Base-by-base conservation (phyloP, 257 asterid species). In the Salvia hispanica region DNA sequence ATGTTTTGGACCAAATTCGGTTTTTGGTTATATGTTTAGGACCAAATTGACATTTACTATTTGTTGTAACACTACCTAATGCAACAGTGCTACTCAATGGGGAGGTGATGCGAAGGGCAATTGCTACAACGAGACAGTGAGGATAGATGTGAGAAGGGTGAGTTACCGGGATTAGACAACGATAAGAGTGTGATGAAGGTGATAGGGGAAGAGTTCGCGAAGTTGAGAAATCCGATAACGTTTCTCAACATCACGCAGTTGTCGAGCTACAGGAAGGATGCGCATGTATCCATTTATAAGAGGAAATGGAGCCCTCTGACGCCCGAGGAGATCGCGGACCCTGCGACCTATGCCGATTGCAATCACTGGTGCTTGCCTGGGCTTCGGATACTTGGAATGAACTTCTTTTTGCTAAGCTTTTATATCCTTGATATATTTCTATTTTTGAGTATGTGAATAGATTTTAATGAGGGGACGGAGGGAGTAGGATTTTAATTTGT, bases 281-380 rank as follows among this genome's bases (percentile, higher is more conserved):
- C 88, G 0, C 95, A 88, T 55, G 76, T 90, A 0, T 80, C 95
- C 3, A 80, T 88, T 3, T 85, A 85, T 70, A 88, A 83, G 81
- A 75, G 82, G 79, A 88, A 76, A 34, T 85, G 90, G 90, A 59
- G n/a, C 62, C 82, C 84, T 36, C 51, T 84, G 11, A 82, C 88
- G 0, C 74, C 80, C 0, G 80, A 84, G 13, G 85, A 85, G 64
- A 14, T 85, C 1, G 82, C 87, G 0, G 66, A 88, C 66, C 93
- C 95, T 0, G 59, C 5, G 14, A 84, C 79, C 76, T 88, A 88
- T 42, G 87, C 93, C 0, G 93, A 86, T 63, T 88, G 93, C 14
- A 78, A 70, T 0, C 93, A 88, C 64, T 88, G 92, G 95, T 88
- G 95, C 43, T 66, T 88, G 54, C 93, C 93, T 2, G 93, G 88